Conservation (phyloP, 345 rosid genomes). For the Jatropha curcas region DNA sequence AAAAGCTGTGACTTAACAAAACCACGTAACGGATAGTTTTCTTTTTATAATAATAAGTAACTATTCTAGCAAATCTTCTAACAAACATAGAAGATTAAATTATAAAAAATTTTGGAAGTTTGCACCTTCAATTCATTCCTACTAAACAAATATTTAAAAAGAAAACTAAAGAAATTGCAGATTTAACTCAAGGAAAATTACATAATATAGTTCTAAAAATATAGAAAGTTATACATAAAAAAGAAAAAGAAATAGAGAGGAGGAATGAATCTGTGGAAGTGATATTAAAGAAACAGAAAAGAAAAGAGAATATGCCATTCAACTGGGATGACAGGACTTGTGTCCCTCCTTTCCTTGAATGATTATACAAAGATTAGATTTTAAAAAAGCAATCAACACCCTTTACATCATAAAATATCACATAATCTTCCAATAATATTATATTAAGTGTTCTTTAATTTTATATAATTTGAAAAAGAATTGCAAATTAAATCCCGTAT, state of each 20-base stretch:
- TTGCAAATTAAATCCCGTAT: neutral
- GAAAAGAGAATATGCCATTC: constrained; percentile 17
- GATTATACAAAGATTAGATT: neutral
- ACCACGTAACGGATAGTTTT: too few species aligned
- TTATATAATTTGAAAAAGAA: too few species aligned
- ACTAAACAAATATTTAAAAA: too few species aligned
- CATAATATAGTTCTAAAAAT: too few species aligned
- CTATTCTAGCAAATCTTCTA: too few species aligned
- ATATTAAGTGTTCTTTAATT: neutral
- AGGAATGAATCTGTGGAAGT: neutral
- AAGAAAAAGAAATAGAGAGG: neutral
- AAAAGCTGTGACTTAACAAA: too few species aligned
- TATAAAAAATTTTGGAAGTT: too few species aligned
- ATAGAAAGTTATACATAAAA: neutral
- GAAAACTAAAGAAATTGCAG: too few species aligned
- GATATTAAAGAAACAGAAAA: neutral
- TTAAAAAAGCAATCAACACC: constrained; percentile 1
- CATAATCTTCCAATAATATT: constrained; percentile 17
- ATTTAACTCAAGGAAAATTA: too few species aligned
- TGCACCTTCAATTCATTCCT: too few species aligned
- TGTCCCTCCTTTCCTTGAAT: constrained; percentile 5
- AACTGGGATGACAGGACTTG: constrained; percentile 13
- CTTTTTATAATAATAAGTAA: too few species aligned
- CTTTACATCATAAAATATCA: constrained; percentile 14
- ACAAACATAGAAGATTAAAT: too few species aligned